Conservation (phyloP, 176 grass and related monocot genomes). For the Oryza coarctata region DNA sequence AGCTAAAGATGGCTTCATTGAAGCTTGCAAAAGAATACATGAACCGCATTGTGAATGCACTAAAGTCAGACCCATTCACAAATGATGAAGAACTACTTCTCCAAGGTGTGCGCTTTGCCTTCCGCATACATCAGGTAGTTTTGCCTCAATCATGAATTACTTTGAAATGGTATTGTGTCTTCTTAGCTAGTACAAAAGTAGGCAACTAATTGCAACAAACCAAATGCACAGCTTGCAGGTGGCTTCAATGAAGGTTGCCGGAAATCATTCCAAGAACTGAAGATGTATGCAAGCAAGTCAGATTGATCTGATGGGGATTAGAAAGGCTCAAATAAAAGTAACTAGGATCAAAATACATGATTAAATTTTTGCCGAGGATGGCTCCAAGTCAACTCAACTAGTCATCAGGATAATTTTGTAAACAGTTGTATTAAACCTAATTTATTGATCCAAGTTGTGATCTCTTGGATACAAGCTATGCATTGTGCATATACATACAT, state of each 20-base stretch:
- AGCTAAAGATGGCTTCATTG: constrained; percentile 84
- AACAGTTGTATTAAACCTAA: constrained; percentile 34
- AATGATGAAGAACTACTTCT: constrained; percentile 84
- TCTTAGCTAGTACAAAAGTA: constrained; percentile 18
- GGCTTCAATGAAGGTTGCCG: constrained; percentile 82
- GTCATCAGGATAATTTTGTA: constrained; percentile 29
- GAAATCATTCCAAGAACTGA: constrained; percentile 83
- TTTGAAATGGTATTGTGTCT: constrained; percentile 11
- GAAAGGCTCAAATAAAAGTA: constrained; percentile 27
- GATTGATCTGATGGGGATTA: constrained; percentile 36
- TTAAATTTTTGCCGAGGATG: constrained; percentile 45
- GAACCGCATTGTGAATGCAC: constrained; percentile 64
- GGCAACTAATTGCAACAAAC: constrained; percentile 23
- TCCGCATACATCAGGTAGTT: constrained; percentile 90
- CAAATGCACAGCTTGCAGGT: constrained; percentile 64
- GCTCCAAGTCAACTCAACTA: constrained; percentile 22
- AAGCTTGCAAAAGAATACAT: constrained; percentile 92
- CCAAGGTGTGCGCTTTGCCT: constrained; percentile 83
- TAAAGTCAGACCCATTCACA: constrained; percentile 69
- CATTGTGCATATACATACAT: background rate
- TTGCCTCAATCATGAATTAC: background rate
- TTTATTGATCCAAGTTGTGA: constrained; percentile 36
- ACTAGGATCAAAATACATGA: constrained; percentile 15
- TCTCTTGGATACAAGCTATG: constrained; percentile 30
- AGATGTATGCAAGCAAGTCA: constrained; percentile 61